Conservation (phyloP, 2,329 filamentous ascomycete species). For the Davidsoniella australis region DNA sequence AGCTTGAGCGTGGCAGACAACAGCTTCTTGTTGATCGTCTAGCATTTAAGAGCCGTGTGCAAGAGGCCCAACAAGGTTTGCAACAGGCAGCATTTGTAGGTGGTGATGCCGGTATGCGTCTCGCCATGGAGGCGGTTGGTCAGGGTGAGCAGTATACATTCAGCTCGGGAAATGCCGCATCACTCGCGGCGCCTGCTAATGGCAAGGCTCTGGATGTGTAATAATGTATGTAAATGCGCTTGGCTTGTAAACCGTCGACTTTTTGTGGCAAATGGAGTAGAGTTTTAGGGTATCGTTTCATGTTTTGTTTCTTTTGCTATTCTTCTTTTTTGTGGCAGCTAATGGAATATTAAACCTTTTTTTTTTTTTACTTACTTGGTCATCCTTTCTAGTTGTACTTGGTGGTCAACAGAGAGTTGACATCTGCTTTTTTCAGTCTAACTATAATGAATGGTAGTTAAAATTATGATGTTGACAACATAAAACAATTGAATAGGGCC, state of each 20-base stretch:
- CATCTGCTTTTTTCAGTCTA: too few relatives aligned
- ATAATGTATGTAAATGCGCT: neutral
- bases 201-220: constrained; percentile 11
- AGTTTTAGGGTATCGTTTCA: neutral
- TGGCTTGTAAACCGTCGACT: too few relatives aligned
- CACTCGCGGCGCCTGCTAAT: constrained; percentile 6
- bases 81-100: constrained; percentile 32
- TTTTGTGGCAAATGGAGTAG: too few relatives aligned
- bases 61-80: constrained; percentile 65
- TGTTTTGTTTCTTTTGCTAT: neutral
- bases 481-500: too few relatives aligned
- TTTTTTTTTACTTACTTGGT: too few relatives aligned
- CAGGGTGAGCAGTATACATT: constrained; percentile 38
- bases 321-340: neutral
- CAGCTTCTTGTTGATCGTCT: constrained; percentile 87
- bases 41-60: constrained; percentile 73
- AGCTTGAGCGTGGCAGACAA: constrained; percentile 80
- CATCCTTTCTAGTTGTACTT: too few relatives aligned
- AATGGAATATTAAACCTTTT: neutral
- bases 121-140: constrained; percentile 29
- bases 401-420: too few relatives aligned
- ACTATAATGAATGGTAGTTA: too few relatives aligned
- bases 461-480: too few relatives aligned
- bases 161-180: constrained; percentile 18
- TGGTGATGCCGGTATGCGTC: constrained; percentile 31